Conservation (phyloP, 139 green algal genomes). For the Nannochloris sp. region DNA sequence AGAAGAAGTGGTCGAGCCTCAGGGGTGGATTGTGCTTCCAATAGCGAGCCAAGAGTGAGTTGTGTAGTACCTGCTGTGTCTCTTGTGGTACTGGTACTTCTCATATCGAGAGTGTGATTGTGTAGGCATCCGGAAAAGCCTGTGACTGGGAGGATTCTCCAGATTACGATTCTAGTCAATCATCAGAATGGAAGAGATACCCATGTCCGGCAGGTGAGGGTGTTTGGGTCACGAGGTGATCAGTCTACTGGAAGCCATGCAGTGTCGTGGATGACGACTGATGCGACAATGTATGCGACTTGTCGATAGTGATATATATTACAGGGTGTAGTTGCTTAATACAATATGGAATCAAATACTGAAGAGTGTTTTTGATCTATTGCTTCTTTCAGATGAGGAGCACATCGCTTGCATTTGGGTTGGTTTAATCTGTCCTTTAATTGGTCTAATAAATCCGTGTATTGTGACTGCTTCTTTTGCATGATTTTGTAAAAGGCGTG, state of each 20-base stretch:
- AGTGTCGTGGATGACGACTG: constrained; percentile 20
- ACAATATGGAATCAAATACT: constrained; percentile 46
- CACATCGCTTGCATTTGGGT: constrained; percentile 17
- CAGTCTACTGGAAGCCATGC: constrained; percentile 12
- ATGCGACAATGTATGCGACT: constrained; percentile 8
- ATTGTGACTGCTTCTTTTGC: constrained; percentile 40
- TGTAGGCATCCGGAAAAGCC: neutral
- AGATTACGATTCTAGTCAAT: constrained; percentile 75
- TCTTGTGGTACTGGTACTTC: neutral
- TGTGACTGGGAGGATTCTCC: constrained; percentile 35
- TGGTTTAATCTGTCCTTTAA: constrained; percentile 29
- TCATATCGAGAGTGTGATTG: neutral
- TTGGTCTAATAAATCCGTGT: constrained; percentile 20
- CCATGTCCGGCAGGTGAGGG: constrained; percentile 76
- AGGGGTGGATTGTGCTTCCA: constrained; percentile 71
- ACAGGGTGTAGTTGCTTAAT: constrained; percentile 11
- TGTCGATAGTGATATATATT: neutral
- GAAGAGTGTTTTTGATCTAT: constrained; percentile 27
- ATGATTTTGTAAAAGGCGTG: constrained; percentile 53
- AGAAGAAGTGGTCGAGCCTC: constrained; percentile 76
- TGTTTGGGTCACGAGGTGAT: constrained; percentile 28
- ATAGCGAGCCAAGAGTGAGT: constrained; percentile 28
- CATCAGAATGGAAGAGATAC: constrained; percentile 98
- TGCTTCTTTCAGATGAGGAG: constrained; percentile 32
- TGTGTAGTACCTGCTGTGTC: too few relatives aligned